Evolutionary conservation across 306 rosid genomes (phyloP), one percentile per base, ranked within the genome.

Genomic region (Vigna hirtella): DNA sequence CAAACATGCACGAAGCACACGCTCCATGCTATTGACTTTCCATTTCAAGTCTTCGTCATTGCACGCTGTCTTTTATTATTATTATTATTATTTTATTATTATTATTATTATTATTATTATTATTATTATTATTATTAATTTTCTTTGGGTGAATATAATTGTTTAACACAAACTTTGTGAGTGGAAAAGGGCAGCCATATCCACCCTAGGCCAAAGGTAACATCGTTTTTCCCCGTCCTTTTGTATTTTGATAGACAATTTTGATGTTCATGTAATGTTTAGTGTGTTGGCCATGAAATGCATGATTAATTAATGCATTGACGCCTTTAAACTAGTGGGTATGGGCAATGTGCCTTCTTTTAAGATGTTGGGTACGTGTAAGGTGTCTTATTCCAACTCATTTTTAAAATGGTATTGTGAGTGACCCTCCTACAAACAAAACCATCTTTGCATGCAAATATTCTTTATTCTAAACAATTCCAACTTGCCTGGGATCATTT

Each of bases 301-400:
- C 14, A 56, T 4, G 71, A 73, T 52, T 74, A 80, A 28, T 73
- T 55, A 80, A 64, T 73, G 42, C 13, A 51, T 42, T 17, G 40
- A 72, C 16, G 52, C 30, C 74, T 73, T 73, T 65, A 73, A 80
- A 52, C 40, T 73, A 80, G 69, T 28, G 73, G 68, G 74, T 53
- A 42, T 79, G 68, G 74, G 43, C 62, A 73, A 43, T 9, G 22
- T 14, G 61, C 26, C 48, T 70, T 67, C 1, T 79, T 49, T 71
- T 6, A 66, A 42, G 61, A 69, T 2, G 18, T 56, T 7, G 57
- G 65, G n/a, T 67, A 56, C 59, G 20, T 57, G 76, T 69, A 53
- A 53, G 5, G 15, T 57, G 70, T 78, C 70, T 51, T 20, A 42
- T 48, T 69, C 43, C 24, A 56, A 36, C 58, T 20, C 30, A 58